Evolutionary conservation across 129 eudicot species (phyloP).

Genomic region (Chrysanthemum lavandulifolium): DNA sequence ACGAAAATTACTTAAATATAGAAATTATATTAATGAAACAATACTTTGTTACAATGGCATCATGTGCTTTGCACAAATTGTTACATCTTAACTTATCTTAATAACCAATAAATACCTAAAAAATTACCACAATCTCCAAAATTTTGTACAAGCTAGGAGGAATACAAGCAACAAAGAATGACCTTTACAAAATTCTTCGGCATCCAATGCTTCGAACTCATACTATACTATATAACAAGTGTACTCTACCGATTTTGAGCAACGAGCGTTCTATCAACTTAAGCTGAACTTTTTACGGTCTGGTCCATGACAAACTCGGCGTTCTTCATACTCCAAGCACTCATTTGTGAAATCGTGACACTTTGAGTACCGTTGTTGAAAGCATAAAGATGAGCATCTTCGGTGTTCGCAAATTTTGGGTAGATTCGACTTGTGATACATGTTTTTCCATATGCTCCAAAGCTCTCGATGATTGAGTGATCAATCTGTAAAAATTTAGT

Average conservation of each 20-base stretch:
- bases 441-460: slow-evolving; percentile 54
- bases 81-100: slow-evolving; percentile 19
- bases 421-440: slow-evolving; percentile 53
- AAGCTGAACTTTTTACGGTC: slow-evolving; percentile 7
- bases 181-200: slow-evolving; percentile 30
- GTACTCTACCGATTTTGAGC: background rate
- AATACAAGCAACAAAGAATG: slow-evolving; percentile 33
- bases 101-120: slow-evolving; percentile 16
- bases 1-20: slow-evolving; percentile 7
- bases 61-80: slow-evolving; percentile 35
- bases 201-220: slow-evolving; percentile 20
- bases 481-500: slow-evolving; percentile 44
- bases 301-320: slow-evolving; percentile 43
- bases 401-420: slow-evolving; percentile 34
- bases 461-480: slow-evolving; percentile 61
- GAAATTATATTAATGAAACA: slow-evolving; percentile 30
- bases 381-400: slow-evolving; percentile 42
- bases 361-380: slow-evolving; percentile 47
- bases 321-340: slow-evolving; percentile 69
- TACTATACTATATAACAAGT: slow-evolving; percentile 18
- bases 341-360: slow-evolving; percentile 42
- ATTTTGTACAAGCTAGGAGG: slow-evolving; percentile 20
- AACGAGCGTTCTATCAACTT: background rate
- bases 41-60: slow-evolving; percentile 38
- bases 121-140: slow-evolving; percentile 29